Percentiles rank a stretch among this genome's conserved stretches.
Evolutionary conservation across 352 stramenopile species (phyloP).

Genomic region (Phytopythium oedochilum): DNA sequence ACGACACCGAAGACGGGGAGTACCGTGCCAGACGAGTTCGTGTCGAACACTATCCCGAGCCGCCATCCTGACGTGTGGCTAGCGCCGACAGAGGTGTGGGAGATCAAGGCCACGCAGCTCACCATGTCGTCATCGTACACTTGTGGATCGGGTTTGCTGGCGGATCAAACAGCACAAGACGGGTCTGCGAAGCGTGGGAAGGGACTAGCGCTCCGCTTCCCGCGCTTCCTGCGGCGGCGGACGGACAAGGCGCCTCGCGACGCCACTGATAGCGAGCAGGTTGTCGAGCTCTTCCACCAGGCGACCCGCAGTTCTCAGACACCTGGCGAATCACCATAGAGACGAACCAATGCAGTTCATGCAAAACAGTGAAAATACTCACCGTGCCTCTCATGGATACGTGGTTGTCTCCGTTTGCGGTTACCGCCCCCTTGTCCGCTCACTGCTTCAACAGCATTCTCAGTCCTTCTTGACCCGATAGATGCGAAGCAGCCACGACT

Average conservation of each 20-base stretch:
- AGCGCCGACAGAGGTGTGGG: slow-evolving; percentile 93
- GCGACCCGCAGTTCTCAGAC: neutral
- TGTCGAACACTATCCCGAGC: slow-evolving; percentile 47
- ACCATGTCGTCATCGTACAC: slow-evolving; percentile 95
- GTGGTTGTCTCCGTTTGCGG: neutral
- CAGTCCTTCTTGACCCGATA: slow-evolving; percentile 55
- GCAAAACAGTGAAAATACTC: neutral
- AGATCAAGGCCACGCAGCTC: slow-evolving; percentile 98
- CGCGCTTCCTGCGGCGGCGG: slow-evolving; percentile 95
- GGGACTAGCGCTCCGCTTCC: slow-evolving; percentile 97
- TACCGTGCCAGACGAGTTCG: slow-evolving; percentile 53
- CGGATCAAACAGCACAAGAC: neutral
- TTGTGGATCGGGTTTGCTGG: slow-evolving; percentile 39
- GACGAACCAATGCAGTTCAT: neutral
- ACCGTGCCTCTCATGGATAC: neutral
- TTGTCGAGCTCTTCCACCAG: slow-evolving; percentile 65
- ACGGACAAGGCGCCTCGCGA: slow-evolving; percentile 95
- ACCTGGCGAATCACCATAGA: neutral
- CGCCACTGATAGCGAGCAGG: slow-evolving; percentile 94
- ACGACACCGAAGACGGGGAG: slow-evolving; percentile 8
- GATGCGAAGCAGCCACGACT: slow-evolving; percentile 93
- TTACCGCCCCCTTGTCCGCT: neutral
- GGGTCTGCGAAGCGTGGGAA: slow-evolving; percentile 16
- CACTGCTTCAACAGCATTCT: neutral
- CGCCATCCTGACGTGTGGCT: slow-evolving; percentile 93